Evolutionary conservation across 2,329 filamentous ascomycete genomes (phyloP), one percentile per base, ranked within the genome.

Genomic region (Fusarium tanahbumbuense): DNA sequence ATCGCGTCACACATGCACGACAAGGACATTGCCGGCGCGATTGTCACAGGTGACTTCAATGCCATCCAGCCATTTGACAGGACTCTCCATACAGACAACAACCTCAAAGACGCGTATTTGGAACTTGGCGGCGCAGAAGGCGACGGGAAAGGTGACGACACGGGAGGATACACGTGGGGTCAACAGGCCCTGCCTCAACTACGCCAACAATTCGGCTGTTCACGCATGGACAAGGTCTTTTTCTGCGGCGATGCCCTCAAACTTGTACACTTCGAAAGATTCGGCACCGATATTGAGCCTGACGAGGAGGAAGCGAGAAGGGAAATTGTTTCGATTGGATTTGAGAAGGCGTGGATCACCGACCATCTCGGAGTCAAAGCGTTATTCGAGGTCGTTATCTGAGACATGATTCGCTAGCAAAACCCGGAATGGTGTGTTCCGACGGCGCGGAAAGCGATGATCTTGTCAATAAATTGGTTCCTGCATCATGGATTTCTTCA

Each of bases 21-120:
- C 5, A 40, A 76, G 0, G 65, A 75, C 5, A 75, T 84, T 2
- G 61, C 81, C 9, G 83, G 80, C 3, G 82, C 81, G 2, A 58
- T 88, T 2, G 70, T 86, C 5, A 86, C 84, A 0, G 87, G 87
- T 1, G 87, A 89, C 71, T 81, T 88, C 45, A 89, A 89, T 65
- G 86, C 87, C 23, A 87, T 89, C 32, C 81, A 88, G 65, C 80
- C 81, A 0, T 87, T 87, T 56, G 87, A 89, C 72, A 72, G 75
- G 11, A 80, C 78, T 1, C 73, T 88, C 11, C 85, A 85, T 56
- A 69, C 72, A 0, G 82, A 86, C 1, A 86, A 87, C 57, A 68
- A 74, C 0, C 81, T 89, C 4, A 78, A 81, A 34, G 87, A 89
- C 68, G 83, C 85, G 0, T 89, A 84, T 67, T 78, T 89, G 5